Conservation (phyloP, 805 yeast genomes). For the Blastobotrys mokoenaii region DNA sequence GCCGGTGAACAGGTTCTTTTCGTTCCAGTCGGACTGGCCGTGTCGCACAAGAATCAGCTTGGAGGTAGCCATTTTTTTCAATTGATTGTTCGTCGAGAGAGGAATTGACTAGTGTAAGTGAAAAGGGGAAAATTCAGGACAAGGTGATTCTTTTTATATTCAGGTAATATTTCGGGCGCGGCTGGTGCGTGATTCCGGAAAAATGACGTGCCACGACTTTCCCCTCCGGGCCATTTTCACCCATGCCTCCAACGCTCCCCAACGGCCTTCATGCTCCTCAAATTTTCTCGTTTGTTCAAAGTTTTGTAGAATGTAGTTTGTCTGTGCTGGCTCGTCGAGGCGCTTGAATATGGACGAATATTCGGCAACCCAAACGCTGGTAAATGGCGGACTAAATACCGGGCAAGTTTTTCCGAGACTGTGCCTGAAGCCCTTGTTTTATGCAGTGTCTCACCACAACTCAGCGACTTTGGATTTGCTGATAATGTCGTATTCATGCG, state of each 20-base stretch:
- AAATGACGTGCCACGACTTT: conserved; percentile 1
- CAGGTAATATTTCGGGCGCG: background rate
- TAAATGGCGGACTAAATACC: too few species aligned
- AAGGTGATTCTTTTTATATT: background rate
- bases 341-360: too few species aligned
- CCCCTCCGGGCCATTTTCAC: background rate
- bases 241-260: background rate
- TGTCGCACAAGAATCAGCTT: conserved; percentile 91
- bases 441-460: too few species aligned
- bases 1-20: conserved; percentile 95
- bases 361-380: too few species aligned
- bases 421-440: too few species aligned
- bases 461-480: too few species aligned
- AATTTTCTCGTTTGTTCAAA: background rate
- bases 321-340: too few species aligned
- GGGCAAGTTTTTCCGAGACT: too few species aligned
- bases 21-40: conserved; percentile 99
- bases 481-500: too few species aligned
- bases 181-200: background rate
- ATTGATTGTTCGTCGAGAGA: background rate
- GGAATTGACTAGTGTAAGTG: background rate
- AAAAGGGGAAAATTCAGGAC: background rate
- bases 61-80: background rate
- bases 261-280: background rate
- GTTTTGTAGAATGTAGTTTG: too few species aligned